Evolutionary conservation across 2,329 filamentous ascomycete genomes (phyloP).

Genomic region (Teratosphaeria nubilosa): DNA sequence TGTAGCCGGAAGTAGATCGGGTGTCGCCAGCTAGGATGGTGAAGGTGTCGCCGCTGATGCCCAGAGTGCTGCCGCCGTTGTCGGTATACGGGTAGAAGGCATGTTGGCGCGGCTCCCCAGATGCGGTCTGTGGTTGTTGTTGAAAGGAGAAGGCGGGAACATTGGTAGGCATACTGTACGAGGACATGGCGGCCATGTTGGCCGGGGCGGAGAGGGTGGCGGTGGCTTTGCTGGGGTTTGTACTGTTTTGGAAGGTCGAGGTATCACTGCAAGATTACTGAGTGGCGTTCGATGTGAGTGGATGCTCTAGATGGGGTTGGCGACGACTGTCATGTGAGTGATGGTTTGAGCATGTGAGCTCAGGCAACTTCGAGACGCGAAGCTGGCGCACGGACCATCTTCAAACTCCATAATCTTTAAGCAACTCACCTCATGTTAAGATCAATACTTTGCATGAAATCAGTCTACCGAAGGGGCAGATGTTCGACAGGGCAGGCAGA

Average conservation of each 20-base stretch:
- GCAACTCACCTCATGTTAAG: background rate
- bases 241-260: background rate
- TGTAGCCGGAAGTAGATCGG: conserved; percentile 90
- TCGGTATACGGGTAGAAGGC: conserved; percentile 96
- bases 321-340: background rate
- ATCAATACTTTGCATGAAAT: background rate
- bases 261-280: background rate
- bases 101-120: conserved; percentile 53
- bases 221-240: background rate
- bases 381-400: background rate
- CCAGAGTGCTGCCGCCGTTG: conserved; percentile 92
- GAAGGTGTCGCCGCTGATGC: conserved; percentile 89
- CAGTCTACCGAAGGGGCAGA: too few relatives aligned
- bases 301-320: background rate
- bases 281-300: background rate
- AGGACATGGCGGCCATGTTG: conserved; percentile 47
- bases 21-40: conserved; percentile 96
- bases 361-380: background rate
- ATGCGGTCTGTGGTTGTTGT: conserved; percentile 37
- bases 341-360: background rate
- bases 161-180: conserved; percentile 40
- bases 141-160: conserved; percentile 52
- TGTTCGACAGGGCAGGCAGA: too few relatives aligned
- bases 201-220: conserved; percentile 3
- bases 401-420: background rate